Evolutionary conservation across 1,139 yeast genomes (phyloP).

Genomic region (Geotrichum australiense): DNA sequence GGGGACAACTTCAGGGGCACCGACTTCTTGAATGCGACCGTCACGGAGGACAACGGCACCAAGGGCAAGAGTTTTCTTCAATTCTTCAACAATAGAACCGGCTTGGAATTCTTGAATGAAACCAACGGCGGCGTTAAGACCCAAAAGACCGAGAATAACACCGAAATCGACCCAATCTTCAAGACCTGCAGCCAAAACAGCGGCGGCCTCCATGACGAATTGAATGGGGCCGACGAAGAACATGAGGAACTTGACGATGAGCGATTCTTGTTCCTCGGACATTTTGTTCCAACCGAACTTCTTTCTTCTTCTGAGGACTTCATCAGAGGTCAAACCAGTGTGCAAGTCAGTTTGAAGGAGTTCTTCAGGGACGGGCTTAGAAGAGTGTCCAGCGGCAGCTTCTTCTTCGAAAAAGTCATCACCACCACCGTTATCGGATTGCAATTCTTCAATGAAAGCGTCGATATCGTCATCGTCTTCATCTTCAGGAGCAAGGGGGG

Average conservation of each 20-base stretch:
- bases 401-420: slow-evolving; percentile 51
- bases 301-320: slow-evolving; percentile 82
- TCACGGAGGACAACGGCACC: slow-evolving; percentile 61
- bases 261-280: slow-evolving; percentile 87
- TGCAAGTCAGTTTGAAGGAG: slow-evolving; percentile 81
- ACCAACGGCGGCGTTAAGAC: slow-evolving; percentile 91
- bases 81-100: slow-evolving; percentile 42
- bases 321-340: slow-evolving; percentile 73
- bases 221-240: slow-evolving; percentile 98
- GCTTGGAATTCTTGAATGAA: slow-evolving; percentile 87
- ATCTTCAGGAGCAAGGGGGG: slow-evolving; percentile 36
- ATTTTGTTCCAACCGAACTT: slow-evolving; percentile 90
- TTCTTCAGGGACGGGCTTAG: slow-evolving; percentile 81
- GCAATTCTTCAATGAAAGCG: slow-evolving; percentile 81
- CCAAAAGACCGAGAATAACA: slow-evolving; percentile 83
- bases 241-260: slow-evolving; percentile 77
- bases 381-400: slow-evolving; percentile 36
- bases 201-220: slow-evolving; percentile 98
- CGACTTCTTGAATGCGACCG: slow-evolving; percentile 55
- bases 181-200: slow-evolving; percentile 94
- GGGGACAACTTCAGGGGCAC: slow-evolving; percentile 66
- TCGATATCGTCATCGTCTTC: slow-evolving; percentile 80
- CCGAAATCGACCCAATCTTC: slow-evolving; percentile 99
- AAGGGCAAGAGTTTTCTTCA: slow-evolving; percentile 39
- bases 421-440: slow-evolving; percentile 60